Percentiles rank a stretch among this genome's conserved stretches.
These are phyloP conservation scores for Puya raimondii DNA, from an alignment of 176 grass and related monocot species.

Conservation along the genomic window DNA sequence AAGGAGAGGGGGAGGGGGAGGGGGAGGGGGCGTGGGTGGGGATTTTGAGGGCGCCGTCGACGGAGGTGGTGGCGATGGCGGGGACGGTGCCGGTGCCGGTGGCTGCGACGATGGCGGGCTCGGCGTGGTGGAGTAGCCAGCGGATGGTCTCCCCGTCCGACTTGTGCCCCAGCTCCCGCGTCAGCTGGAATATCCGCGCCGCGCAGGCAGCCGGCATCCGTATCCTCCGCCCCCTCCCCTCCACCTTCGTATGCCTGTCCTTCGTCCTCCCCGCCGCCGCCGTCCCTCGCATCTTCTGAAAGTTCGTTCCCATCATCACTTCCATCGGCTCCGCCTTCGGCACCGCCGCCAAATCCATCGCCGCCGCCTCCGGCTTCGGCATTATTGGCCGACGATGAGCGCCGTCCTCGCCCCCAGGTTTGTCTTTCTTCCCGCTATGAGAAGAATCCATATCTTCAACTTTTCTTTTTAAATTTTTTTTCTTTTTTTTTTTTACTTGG, in stretches of 20 bases:
- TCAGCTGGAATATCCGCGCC: conserved; percentile 91
- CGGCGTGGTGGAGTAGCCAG: conserved; percentile 96
- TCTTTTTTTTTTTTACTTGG: background rate
- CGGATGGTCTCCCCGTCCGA: conserved; percentile 96
- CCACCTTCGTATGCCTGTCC: conserved; percentile 97
- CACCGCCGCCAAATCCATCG: background rate
- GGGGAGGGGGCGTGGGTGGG: conserved; percentile 4
- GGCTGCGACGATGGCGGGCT: conserved; percentile 88
- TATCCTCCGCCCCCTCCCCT: conserved; percentile 83
- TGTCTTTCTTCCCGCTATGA: background rate
- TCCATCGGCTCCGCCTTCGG: background rate
- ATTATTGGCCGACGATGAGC: background rate
- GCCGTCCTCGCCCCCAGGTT: background rate
- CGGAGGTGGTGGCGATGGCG: conserved; percentile 65
- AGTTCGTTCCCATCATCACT: background rate
- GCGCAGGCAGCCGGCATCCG: conserved; percentile 97
- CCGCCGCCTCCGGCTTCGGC: conserved; percentile 2
- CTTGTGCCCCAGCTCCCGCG: conserved; percentile 93
- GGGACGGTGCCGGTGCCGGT: conserved; percentile 92
- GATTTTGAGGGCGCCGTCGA: conserved; percentile 10
- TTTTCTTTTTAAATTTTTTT: too few species aligned
- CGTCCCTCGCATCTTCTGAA: background rate
- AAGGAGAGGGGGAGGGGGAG: conserved; percentile 9
- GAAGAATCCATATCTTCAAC: too few species aligned
- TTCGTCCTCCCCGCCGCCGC: conserved; percentile 48